Evolutionary conservation across 768 basidiomycete species (phyloP).

Genomic region (Pisolithus microcarpus): DNA sequence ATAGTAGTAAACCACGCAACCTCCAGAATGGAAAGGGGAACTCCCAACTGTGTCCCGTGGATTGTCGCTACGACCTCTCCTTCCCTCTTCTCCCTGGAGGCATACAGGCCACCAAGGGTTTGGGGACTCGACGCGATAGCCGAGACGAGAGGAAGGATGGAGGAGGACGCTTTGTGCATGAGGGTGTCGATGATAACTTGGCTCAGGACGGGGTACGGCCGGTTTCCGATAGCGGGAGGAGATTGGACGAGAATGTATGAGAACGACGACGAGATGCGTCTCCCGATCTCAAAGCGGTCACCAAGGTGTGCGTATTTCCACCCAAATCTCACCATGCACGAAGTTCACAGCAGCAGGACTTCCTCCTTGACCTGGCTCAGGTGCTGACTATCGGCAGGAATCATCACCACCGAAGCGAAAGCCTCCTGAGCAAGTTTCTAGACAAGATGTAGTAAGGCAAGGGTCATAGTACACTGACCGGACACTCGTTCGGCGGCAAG

Average conservation of each 20-base stretch:
- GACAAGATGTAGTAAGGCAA: constrained; percentile 72
- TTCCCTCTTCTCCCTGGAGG: constrained; percentile 53
- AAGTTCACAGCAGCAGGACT: constrained; percentile 73
- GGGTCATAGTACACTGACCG: constrained; percentile 76
- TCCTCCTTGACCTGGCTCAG: constrained; percentile 75
- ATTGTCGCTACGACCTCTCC: constrained; percentile 84
- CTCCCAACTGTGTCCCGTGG: constrained; percentile 65
- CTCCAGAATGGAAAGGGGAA: constrained; percentile 74
- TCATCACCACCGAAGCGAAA: constrained; percentile 40
- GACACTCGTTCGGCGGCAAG: constrained; percentile 63
- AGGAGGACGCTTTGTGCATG: constrained; percentile 66
- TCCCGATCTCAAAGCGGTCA: constrained; percentile 78
- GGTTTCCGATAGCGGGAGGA: constrained; percentile 44
- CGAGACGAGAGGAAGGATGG: constrained; percentile 74
- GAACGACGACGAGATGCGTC: constrained; percentile 60
- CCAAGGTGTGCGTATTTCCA: constrained; percentile 82
- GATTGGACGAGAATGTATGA: constrained; percentile 57
- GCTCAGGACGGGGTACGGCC: constrained; percentile 55
- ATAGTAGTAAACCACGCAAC: constrained; percentile 64
- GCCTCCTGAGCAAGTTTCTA: constrained; percentile 72
- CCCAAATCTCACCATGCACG: constrained; percentile 85
- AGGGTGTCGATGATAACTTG: constrained; percentile 64
- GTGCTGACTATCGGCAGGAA: constrained; percentile 49
- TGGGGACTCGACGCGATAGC: constrained; percentile 57
- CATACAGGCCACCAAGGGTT: constrained; percentile 52